These are phyloP conservation scores for Penicillium canescens DNA, from an alignment of 495 filamentous ascomycete genomes.

Conservation along the genomic window DNA sequence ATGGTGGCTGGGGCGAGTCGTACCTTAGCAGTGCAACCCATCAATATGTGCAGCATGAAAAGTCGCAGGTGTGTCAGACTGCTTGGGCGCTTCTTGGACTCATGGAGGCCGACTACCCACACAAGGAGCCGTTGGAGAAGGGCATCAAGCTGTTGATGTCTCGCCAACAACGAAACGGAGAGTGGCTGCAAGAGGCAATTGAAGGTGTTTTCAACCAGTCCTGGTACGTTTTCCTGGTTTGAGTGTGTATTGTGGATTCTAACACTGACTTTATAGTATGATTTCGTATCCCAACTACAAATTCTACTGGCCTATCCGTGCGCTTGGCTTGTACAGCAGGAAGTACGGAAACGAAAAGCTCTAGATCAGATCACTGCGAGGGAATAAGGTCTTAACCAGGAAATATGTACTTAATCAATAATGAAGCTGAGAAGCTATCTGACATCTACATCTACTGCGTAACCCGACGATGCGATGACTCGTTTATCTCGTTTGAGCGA, in stretches of 20 bases:
- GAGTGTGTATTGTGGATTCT: conserved; percentile 61
- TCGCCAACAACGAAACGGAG: conserved; percentile 82
- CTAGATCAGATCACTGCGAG: conserved; percentile 2
- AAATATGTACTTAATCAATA: conserved; percentile 16
- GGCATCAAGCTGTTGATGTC: conserved; percentile 82
- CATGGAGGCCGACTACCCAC: conserved; percentile 81
- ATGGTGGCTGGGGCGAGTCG: conserved; percentile 97
- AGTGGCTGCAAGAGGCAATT: conserved; percentile 94
- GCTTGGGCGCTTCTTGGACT: conserved; percentile 86
- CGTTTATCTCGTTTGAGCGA: no score
- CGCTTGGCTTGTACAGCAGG: conserved; percentile 82
- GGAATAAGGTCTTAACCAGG: background rate
- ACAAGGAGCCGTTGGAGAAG: conserved; percentile 67
- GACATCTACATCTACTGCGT: background rate
- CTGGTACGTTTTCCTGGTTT: conserved; percentile 59
- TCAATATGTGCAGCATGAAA: conserved; percentile 61
- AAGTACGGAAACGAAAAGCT: conserved; percentile 68
- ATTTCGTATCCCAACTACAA: conserved; percentile 99
- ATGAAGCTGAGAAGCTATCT: background rate
- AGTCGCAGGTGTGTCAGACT: conserved; percentile 86
- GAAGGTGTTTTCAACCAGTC: conserved; percentile 99
- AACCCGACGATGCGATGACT: no score
- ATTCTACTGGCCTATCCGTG: conserved; percentile 92
- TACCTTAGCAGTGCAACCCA: conserved; percentile 71
- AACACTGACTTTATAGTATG: conserved; percentile 75